Evolutionary conservation across 106 monocot species (phyloP), one percentile per base, ranked within the genome.

Genomic region (Amphibolis antarctica): DNA sequence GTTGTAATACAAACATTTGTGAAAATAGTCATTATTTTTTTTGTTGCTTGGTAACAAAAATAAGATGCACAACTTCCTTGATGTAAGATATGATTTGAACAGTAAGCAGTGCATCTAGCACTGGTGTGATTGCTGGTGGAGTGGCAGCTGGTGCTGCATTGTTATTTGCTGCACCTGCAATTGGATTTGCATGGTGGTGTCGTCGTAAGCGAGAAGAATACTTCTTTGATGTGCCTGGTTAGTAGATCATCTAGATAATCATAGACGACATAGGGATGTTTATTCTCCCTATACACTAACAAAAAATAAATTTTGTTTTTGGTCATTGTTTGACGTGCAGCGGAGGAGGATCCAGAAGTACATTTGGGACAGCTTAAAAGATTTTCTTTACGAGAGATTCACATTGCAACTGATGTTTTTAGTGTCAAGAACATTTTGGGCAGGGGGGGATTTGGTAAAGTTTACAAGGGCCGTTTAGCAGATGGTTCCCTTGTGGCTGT

Each of bases 401-500:
- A 66, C 55, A 71, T 77, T 47, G 77, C 77, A 61, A 77, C 77
- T 53, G 77, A 77, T 71, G 30, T 12, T 21, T 77, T 77, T 42
- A 67, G 71, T 60, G 60, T 23, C 20, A 77, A 60, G 46, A 77
- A 77, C 51, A 71, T 77, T 24, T 55, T 77, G 54, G 84, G 84
- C 1, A 77, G 84, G 56, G 84, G 84, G 10, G 84, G 84, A 18
- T 85, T 85, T 71, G 84, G 84, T 46, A 85, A 85, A 22, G 84
- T 85, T 9, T 85, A 85, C 46, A 85, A 85, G 50, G 84, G 84
- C 9, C 67, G 84, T 24, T 77, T 85, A 55, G 75, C 84, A 26
- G 80, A 80, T 78, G 84, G 84, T 46, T 60, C 75, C 18, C 45
- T 79, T 44, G 75, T 79, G 15, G 79, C 79, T 10, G 75, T 75